phyloP scores from a whole-genome alignment of 2,329 filamentous ascomycete species.

The Westerdykella sp. region DNA sequence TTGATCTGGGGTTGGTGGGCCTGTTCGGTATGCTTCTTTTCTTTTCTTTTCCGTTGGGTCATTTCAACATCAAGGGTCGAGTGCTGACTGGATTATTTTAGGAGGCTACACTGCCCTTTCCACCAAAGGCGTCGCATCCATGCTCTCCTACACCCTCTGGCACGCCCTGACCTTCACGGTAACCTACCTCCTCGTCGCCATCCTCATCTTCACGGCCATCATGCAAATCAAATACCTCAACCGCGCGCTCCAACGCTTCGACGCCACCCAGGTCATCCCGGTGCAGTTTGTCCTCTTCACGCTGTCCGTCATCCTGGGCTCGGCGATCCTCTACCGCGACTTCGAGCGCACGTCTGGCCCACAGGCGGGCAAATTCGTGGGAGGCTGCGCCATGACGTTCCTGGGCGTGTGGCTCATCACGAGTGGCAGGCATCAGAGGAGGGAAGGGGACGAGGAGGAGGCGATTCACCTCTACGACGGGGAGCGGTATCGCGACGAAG shows the following conservation, averaged over 20 bases:
- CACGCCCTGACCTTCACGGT: conserved; percentile 86
- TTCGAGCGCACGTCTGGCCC: conserved; percentile 74
- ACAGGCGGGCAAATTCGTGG: conserved; percentile 77
- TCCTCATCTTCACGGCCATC: conserved; percentile 77
- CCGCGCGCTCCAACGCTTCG: conserved; percentile 80
- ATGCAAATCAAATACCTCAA: conserved; percentile 99
- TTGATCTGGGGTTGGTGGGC: conserved; percentile 88
- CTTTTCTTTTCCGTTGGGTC: conserved; percentile 8
- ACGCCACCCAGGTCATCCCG: conserved; percentile 95
- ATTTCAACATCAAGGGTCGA: not conserved
- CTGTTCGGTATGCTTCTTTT: conserved; percentile 63
- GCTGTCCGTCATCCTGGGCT: conserved; percentile 88
- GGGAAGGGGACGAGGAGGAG: conserved; percentile 37
- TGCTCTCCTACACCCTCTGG: conserved; percentile 86
- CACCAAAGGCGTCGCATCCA: conserved; percentile 92
- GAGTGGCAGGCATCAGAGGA: conserved; percentile 60
- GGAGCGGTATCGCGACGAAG: conserved; percentile 32
- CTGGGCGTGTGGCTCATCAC: conserved; percentile 97
- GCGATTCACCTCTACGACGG: conserved; percentile 39
- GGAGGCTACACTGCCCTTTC: conserved; percentile 94
- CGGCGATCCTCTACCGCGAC: conserved; percentile 87
- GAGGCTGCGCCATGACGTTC: conserved; percentile 87
- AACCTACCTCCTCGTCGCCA: conserved; percentile 74
- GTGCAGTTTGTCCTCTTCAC: conserved; percentile 98
- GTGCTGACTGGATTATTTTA: conserved; percentile 12